A percentile compares a stretch with the other conserved stretches of the same genome.
Conservation (phyloP, 176 grass and related monocot genomes). For the Thalia dealbata region DNA sequence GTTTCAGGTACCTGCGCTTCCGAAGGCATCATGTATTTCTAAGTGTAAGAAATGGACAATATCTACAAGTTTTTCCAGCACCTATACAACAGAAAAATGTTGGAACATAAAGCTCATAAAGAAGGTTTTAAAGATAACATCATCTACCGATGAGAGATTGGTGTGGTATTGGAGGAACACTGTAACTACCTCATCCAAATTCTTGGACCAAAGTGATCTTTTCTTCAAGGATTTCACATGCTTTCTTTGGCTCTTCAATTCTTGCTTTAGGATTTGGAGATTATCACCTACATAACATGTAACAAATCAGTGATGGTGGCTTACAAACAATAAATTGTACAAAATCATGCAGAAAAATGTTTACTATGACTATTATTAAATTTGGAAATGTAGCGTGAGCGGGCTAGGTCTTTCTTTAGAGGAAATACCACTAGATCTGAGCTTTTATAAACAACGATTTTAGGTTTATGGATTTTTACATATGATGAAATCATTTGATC, state of each 20-base stretch:
- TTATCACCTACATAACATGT: conserved; percentile 58
- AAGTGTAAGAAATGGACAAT: conserved; percentile 93
- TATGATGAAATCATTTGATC: too few species aligned
- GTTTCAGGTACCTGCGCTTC: conserved; percentile 49
- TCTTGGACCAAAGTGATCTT: conserved; percentile 87
- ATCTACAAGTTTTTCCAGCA: conserved; percentile 93
- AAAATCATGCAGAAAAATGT: too few species aligned
- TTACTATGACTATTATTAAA: too few species aligned
- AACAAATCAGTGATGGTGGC: not conserved
- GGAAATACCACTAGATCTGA: too few species aligned
- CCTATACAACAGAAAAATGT: conserved; percentile 30
- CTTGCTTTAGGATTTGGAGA: conserved; percentile 77
- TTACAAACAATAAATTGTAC: not conserved
- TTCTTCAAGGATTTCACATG: conserved; percentile 81
- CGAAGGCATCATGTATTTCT: conserved; percentile 71
- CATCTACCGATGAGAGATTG: not conserved
- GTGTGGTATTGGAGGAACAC: conserved; percentile 19
- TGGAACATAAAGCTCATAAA: too few species aligned
- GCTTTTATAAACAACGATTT: too few species aligned
- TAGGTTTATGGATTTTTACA: too few species aligned
- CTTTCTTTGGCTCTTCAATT: conserved; percentile 80
- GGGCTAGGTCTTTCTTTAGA: too few species aligned
- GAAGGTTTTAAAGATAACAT: not conserved
- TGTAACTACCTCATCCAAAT: conserved; percentile 90
- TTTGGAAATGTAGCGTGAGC: too few species aligned